A percentile compares a stretch with the other conserved stretches of the same genome.
Evolutionary conservation across 345 rosid genomes (phyloP).

Genomic region (Viola odorata): DNA sequence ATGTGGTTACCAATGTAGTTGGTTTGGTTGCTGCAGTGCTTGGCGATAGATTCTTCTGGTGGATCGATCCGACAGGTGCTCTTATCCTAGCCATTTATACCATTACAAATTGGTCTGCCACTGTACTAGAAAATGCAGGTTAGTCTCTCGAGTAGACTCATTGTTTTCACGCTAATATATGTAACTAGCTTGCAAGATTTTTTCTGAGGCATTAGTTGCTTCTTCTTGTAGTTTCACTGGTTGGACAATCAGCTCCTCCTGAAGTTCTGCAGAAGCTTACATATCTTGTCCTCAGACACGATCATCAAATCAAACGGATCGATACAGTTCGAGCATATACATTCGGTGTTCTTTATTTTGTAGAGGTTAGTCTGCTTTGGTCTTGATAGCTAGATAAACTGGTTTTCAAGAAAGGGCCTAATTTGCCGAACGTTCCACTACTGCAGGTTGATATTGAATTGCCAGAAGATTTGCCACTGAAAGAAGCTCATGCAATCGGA

Average conservation of each 20-base stretch:
- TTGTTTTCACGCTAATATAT: no score
- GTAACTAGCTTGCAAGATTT: no score
- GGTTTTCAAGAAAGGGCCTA: no score
- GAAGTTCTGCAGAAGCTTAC: slow-evolving; percentile 87
- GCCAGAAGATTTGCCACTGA: background rate
- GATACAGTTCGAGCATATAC: slow-evolving; percentile 97
- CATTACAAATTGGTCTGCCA: slow-evolving; percentile 78
- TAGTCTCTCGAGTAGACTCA: no score
- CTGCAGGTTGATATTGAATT: background rate
- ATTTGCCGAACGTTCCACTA: no score
- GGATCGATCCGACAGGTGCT: slow-evolving; percentile 92
- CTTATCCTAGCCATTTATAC: slow-evolving; percentile 77
- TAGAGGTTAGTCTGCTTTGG: slow-evolving; percentile 43
- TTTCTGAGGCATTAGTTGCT: no score
- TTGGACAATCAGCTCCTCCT: slow-evolving; percentile 83
- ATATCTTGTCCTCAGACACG: slow-evolving; percentile 95
- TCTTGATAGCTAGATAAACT: no score
- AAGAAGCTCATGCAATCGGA: background rate
- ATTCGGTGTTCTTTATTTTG: slow-evolving; percentile 93
- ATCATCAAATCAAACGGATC: slow-evolving; percentile 72
- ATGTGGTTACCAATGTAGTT: slow-evolving; percentile 78
- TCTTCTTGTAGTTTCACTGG: slow-evolving; percentile 58
- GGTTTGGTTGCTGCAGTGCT: slow-evolving; percentile 80
- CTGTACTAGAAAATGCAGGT: slow-evolving; percentile 94
- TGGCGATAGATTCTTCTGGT: slow-evolving; percentile 71